Evolutionary conservation across 2,329 filamentous ascomycete species (phyloP).

Genomic region (Phialemoniopsis sp.): DNA sequence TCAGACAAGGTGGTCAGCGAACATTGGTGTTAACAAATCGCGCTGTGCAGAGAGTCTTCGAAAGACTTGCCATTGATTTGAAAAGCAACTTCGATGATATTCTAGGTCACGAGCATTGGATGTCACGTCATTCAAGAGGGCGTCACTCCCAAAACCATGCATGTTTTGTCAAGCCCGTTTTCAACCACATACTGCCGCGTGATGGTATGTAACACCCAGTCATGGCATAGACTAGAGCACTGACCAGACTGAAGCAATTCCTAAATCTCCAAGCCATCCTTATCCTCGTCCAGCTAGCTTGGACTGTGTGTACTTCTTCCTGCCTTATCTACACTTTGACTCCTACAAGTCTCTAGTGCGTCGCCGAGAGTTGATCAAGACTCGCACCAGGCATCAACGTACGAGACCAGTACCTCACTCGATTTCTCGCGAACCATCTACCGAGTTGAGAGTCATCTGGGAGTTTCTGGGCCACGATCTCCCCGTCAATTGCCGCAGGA

Average conservation of each 20-base stretch:
- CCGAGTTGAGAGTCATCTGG: slow-evolving; percentile 59
- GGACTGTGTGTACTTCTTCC: slow-evolving; percentile 37
- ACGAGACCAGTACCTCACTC: slow-evolving; percentile 50
- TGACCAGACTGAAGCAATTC: slow-evolving; percentile 5
- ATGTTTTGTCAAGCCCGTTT: slow-evolving; percentile 31
- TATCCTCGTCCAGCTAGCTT: slow-evolving; percentile 18
- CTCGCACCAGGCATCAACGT: slow-evolving; percentile 49
- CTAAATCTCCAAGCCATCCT: slow-evolving; percentile 1
- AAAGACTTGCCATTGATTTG: no score
- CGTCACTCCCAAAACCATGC: slow-evolving; percentile 31
- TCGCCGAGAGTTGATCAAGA: slow-evolving; percentile 49
- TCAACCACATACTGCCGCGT: slow-evolving; percentile 26
- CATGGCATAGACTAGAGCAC: slow-evolving; percentile 7
- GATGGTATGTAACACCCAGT: slow-evolving; percentile 15
- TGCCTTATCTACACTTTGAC: slow-evolving; percentile 62
- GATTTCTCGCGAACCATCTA: slow-evolving; percentile 47
- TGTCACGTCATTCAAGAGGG: slow-evolving; percentile 31
- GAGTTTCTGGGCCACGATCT: slow-evolving; percentile 57
- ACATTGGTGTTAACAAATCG: no score
- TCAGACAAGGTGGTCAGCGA: background rate
- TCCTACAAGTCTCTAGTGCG: slow-evolving; percentile 54
- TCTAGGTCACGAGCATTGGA: slow-evolving; percentile 21
- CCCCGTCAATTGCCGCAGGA: slow-evolving; percentile 56
- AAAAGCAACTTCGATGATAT: no score
- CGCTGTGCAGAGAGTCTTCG: no score